phyloP scores from a whole-genome alignment of 352 stramenopile genomes.

The Pythium coloratum region DNA sequence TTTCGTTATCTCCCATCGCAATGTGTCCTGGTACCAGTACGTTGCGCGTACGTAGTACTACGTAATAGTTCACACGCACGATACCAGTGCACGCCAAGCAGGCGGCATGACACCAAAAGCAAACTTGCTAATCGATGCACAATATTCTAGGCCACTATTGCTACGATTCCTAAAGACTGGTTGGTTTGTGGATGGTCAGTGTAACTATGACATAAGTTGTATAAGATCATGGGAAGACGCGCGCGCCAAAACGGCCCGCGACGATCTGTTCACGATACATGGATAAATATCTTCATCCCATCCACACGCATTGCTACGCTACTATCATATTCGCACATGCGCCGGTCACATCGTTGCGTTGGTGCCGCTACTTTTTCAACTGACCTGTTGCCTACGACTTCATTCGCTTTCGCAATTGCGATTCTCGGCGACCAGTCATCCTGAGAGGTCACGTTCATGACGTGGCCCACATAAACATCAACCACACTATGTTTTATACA shows the following conservation, averaged over 20 bases:
- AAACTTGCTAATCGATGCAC: too few relatives aligned
- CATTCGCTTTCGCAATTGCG: not conserved
- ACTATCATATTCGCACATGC: not conserved
- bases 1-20: constrained; percentile 12
- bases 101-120: too few relatives aligned
- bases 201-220: constrained; percentile 58
- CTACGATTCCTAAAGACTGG: not conserved
- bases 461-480: constrained; percentile 8
- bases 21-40: too few relatives aligned
- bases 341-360: not conserved
- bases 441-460: not conserved
- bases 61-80: too few relatives aligned
- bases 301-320: constrained; percentile 15
- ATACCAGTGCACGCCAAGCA: too few relatives aligned
- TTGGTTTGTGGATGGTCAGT: constrained; percentile 40
- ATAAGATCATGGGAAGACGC: constrained; percentile 38
- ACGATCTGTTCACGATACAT: constrained; percentile 32
- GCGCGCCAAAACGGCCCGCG: constrained; percentile 29
- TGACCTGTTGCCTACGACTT: not conserved
- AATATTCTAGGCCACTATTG: too few relatives aligned
- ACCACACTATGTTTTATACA: not conserved
- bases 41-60: too few relatives aligned
- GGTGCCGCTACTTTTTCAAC: not conserved
- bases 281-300: constrained; percentile 36
- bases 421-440: constrained; percentile 8